Evolutionary conservation across 2,329 filamentous ascomycete genomes (phyloP).

Genomic region (Huntiella moniliformis): DNA sequence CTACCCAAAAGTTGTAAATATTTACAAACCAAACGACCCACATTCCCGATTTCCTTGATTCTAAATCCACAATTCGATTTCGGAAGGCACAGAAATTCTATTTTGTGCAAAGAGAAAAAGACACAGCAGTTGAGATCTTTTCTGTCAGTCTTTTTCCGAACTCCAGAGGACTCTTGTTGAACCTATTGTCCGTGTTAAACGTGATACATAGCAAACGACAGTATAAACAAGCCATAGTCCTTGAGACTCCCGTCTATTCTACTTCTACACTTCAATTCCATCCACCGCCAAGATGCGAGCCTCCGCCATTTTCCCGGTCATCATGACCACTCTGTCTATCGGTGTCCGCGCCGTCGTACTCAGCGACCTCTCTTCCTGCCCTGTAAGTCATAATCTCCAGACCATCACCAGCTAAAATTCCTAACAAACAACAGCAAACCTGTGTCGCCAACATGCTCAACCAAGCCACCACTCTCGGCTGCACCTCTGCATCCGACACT

Average conservation of each 20-base stretch:
- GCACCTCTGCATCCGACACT: constrained; percentile 15
- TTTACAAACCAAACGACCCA: too few species aligned
- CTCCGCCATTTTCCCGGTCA: constrained; percentile 2
- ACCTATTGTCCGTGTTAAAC: too few species aligned
- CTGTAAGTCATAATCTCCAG: constrained; percentile 3
- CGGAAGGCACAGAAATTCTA: too few species aligned
- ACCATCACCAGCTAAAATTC: neutral
- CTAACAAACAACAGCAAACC: constrained; percentile 9
- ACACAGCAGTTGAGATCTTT: too few species aligned
- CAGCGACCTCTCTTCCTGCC: constrained; percentile 8
- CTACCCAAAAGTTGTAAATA: too few species aligned
- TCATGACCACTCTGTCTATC: constrained; percentile 4
- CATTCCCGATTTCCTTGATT: too few species aligned
- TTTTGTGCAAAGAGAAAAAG: too few species aligned
- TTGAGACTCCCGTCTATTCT: neutral
- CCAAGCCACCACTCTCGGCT: constrained; percentile 8
- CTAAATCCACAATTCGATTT: too few species aligned
- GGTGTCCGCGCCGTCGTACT: constrained; percentile 5
- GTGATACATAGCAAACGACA: too few species aligned
- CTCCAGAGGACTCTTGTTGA: too few species aligned
- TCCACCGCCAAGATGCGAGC: constrained; percentile 4
- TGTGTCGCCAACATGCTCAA: constrained; percentile 10
- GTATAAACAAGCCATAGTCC: too few species aligned
- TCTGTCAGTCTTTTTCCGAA: too few species aligned
- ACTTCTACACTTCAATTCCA: neutral